A percentile compares a stretch with the other conserved stretches of the same genome.
These are phyloP conservation scores for Rhododendron williamsianum DNA, from an alignment of 148 eudicot genomes.

Conservation along the genomic window DNA sequence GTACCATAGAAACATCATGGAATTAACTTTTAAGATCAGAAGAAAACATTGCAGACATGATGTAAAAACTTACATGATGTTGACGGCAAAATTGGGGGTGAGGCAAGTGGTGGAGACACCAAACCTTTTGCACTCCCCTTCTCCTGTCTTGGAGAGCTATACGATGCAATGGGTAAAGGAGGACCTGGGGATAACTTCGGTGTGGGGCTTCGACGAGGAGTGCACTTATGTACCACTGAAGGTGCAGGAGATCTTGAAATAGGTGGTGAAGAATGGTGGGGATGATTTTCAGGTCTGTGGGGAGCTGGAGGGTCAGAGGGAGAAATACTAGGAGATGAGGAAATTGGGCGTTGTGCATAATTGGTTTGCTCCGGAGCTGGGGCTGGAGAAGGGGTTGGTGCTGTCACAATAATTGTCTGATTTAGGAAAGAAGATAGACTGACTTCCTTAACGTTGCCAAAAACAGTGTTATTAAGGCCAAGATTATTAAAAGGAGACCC, in stretches of 20 bases:
- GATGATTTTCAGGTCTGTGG: conserved; percentile 5
- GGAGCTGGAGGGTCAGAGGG: conserved; percentile 22
- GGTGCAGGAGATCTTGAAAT: conserved; percentile 22
- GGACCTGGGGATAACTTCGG: conserved; percentile 23
- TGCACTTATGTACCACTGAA: conserved; percentile 1
- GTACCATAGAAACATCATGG: background rate
- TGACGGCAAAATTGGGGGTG: conserved; percentile 10
- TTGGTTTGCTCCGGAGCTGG: conserved; percentile 29
- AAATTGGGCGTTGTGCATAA: conserved; percentile 9
- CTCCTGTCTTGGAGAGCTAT: conserved; percentile 19
- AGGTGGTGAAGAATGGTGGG: conserved; percentile 14
- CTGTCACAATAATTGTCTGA: conserved; percentile 25
- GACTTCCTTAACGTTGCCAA: conserved; percentile 57
- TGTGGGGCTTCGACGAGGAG: conserved; percentile 5
- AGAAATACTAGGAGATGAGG: conserved; percentile 14
- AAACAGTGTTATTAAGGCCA: conserved; percentile 52
- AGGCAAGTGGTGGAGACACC: conserved; percentile 11
- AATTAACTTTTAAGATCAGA: background rate
- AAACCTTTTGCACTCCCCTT: background rate
- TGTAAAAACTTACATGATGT: conserved; percentile 30
- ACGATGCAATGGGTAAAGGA: conserved; percentile 17
- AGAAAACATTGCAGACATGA: background rate
- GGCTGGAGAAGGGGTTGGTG: conserved; percentile 40
- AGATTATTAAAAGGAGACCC: conserved; percentile 39
- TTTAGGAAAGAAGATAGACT: conserved; percentile 45